These are phyloP conservation scores for Gnomoniopsis sp. DNA, from an alignment of 2,329 filamentous ascomycete genomes.

Conservation along the genomic window DNA sequence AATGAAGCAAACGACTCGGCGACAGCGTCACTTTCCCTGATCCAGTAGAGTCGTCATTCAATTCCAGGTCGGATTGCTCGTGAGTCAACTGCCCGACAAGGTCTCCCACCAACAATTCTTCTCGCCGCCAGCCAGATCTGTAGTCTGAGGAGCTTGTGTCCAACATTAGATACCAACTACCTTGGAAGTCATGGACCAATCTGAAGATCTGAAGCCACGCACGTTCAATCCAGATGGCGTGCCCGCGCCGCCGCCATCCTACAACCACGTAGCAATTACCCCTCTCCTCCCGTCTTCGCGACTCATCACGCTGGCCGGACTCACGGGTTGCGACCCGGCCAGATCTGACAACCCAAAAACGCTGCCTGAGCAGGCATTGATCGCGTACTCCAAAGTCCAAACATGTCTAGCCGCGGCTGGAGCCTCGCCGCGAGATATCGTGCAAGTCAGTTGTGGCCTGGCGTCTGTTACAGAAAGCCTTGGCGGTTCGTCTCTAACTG, in stretches of 20 bases:
- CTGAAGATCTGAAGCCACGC: background rate
- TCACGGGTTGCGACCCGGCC: constrained; percentile 14
- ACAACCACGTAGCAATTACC: constrained; percentile 12
- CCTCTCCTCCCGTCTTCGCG: constrained; percentile 9
- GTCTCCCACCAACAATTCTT: too few relatives aligned
- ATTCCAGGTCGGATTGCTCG: too few relatives aligned
- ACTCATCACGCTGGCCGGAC: constrained; percentile 11
- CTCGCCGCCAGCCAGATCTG: too few relatives aligned
- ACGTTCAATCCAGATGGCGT: constrained; percentile 11
- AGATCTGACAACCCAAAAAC: constrained; percentile 9
- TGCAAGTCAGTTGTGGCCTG: background rate
- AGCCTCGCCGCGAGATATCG: constrained; percentile 12
- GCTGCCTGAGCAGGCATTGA: constrained; percentile 3
- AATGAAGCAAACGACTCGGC: too few relatives aligned
- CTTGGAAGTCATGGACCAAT: background rate
- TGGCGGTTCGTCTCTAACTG: background rate
- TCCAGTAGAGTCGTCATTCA: too few relatives aligned
- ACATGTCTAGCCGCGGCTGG: constrained; percentile 9
- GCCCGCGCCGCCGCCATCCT: constrained; percentile 7
- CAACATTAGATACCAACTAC: too few relatives aligned
- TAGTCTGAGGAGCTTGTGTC: too few relatives aligned
- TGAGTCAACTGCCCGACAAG: too few relatives aligned
- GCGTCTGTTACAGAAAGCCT: too few relatives aligned
- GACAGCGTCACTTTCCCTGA: too few relatives aligned
- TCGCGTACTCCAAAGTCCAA: constrained; percentile 11